phyloP scores from a whole-genome alignment of 129 eudicot species.

The Pseudognaphalium luteoalbum region DNA sequence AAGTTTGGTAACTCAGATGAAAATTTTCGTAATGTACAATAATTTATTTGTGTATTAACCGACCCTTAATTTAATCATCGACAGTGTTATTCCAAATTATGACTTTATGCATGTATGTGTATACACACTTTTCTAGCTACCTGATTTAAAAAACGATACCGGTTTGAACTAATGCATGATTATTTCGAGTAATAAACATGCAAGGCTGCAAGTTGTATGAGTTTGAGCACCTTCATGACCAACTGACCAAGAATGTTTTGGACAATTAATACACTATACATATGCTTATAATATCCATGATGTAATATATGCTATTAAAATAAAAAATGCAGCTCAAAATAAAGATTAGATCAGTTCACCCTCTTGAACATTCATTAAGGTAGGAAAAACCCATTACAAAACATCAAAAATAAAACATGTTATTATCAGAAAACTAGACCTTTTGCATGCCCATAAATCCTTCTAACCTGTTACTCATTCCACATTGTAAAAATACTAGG shows the following conservation, averaged over 20 bases:
- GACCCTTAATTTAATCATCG: no score
- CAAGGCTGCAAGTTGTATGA: neutral
- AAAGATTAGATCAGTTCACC: constrained; percentile 32
- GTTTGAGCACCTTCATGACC: neutral
- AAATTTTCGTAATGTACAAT: no score
- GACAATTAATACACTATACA: neutral
- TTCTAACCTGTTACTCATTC: constrained; percentile 60
- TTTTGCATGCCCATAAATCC: constrained; percentile 32
- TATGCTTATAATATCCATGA: neutral
- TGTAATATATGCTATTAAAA: neutral
- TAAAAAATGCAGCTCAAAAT: constrained; percentile 11
- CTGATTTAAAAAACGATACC: neutral
- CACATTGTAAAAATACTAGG: constrained; percentile 91
- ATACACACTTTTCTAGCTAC: neutral
- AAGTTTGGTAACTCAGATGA: no score
- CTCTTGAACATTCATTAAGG: constrained; percentile 33
- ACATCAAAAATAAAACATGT: constrained; percentile 29
- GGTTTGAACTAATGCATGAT: neutral
- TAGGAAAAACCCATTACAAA: constrained; percentile 32
- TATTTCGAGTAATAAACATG: neutral
- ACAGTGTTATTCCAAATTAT: no score
- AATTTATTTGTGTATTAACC: no score
- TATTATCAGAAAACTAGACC: constrained; percentile 35
- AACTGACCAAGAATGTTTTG: neutral
- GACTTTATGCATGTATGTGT: no score